phyloP scores from a whole-genome alignment of 2,329 filamentous ascomycete species.

The Pseudonectria buxi region DNA sequence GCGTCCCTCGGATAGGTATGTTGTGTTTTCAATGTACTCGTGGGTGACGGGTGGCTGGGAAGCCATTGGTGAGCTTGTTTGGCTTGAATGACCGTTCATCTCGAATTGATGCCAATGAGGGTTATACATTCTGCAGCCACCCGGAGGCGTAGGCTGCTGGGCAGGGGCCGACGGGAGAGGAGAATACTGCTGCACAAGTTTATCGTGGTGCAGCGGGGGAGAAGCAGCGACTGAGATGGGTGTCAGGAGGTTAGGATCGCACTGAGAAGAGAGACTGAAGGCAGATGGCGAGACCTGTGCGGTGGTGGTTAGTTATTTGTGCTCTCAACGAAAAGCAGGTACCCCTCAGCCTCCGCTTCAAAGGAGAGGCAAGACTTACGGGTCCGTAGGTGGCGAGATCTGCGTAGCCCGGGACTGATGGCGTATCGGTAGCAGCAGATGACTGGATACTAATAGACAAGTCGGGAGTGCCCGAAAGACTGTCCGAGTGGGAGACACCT shows the following conservation, averaged over 20 bases:
- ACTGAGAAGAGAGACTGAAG: conserved; percentile 29
- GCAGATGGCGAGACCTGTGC: conserved; percentile 22
- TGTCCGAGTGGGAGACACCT: conserved; percentile 26
- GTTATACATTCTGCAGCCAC: conserved; percentile 38
- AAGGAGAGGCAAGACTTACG: conserved; percentile 19
- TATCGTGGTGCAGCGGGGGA: conserved; percentile 40
- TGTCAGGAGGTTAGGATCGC: conserved; percentile 42
- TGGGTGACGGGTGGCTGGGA: conserved; percentile 28
- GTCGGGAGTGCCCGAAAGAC: conserved; percentile 22
- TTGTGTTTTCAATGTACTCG: conserved; percentile 26
- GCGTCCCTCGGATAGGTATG: conserved; percentile 33
- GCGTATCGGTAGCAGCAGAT: conserved; percentile 6
- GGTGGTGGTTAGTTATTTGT: conserved; percentile 3
- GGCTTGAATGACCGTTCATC: conserved; percentile 34
- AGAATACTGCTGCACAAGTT: conserved; percentile 35
- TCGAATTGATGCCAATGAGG: conserved; percentile 36
- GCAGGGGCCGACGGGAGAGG: conserved; percentile 29
- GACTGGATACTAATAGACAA: conserved; percentile 21
- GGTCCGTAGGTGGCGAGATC: conserved; percentile 25
- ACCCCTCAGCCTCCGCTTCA: no score
- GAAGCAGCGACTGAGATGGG: conserved; percentile 44
- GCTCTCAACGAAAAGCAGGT: neutral
- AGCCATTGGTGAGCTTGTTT: conserved; percentile 40
- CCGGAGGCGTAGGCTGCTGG: conserved; percentile 44
- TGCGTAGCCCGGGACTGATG: conserved; percentile 21